These are phyloP conservation scores for Cercospora sesami DNA, from an alignment of 2,329 filamentous ascomycete species.

Conservation along the genomic window DNA sequence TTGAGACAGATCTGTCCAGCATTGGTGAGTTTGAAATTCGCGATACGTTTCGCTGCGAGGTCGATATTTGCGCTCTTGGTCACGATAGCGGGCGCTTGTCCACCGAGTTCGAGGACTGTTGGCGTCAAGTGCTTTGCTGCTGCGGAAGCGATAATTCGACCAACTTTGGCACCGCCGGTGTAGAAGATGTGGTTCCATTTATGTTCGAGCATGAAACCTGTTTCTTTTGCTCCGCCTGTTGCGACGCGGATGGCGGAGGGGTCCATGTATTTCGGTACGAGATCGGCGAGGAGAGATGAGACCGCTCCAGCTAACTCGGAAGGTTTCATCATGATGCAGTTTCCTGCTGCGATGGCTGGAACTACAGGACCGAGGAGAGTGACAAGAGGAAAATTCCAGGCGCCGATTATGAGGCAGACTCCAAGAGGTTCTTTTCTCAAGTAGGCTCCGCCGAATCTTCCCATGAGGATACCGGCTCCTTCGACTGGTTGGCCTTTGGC, in stretches of 20 bases:
- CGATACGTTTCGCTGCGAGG: slow-evolving; percentile 74
- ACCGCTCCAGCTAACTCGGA: slow-evolving; percentile 74
- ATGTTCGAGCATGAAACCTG: slow-evolving; percentile 73
- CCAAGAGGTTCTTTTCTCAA: slow-evolving; percentile 85
- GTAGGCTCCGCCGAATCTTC: slow-evolving; percentile 67
- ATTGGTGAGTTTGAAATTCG: slow-evolving; percentile 83
- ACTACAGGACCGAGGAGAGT: slow-evolving; percentile 73
- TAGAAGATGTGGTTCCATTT: slow-evolving; percentile 91
- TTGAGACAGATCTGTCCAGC: slow-evolving; percentile 86
- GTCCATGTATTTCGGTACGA: slow-evolving; percentile 74
- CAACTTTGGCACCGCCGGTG: slow-evolving; percentile 72
- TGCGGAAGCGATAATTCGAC: slow-evolving; percentile 66
- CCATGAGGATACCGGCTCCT: slow-evolving; percentile 49
- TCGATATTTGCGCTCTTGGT: slow-evolving; percentile 75
- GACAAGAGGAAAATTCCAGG: slow-evolving; percentile 88
- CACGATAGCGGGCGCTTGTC: slow-evolving; percentile 76
- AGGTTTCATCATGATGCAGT: slow-evolving; percentile 82
- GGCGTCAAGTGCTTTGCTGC: slow-evolving; percentile 77
- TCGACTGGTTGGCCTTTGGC: slow-evolving; percentile 14
- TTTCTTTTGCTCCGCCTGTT: slow-evolving; percentile 76
- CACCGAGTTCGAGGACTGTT: slow-evolving; percentile 75
- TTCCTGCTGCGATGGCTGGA: slow-evolving; percentile 85
- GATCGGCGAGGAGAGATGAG: slow-evolving; percentile 73
- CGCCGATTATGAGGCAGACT: slow-evolving; percentile 73
- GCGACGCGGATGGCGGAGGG: slow-evolving; percentile 71